Conservation (phyloP, 1,139 yeast genomes). For the Hyphopichia wangnamkhiaoensis region DNA sequence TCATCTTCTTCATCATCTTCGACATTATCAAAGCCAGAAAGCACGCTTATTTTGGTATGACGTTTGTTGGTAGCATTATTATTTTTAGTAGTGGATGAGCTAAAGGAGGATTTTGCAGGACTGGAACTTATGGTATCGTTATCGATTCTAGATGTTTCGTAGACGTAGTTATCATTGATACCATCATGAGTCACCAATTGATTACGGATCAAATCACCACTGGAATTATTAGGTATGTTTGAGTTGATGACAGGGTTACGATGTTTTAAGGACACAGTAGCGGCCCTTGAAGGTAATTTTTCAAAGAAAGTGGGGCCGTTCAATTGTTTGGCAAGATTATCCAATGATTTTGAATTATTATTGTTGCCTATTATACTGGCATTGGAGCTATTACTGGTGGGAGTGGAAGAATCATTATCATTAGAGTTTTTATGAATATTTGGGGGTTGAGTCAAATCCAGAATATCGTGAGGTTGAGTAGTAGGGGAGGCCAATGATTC, state of each 20-base stretch:
- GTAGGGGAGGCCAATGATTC: no score
- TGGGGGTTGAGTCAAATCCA: slow-evolving; percentile 10
- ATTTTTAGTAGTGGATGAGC: neutral
- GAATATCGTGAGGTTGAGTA: neutral
- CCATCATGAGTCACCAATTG: slow-evolving; percentile 22
- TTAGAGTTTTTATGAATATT: slow-evolving; percentile 1
- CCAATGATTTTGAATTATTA: slow-evolving; percentile 23
- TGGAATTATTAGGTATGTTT: slow-evolving; percentile 19
- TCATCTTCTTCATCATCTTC: neutral
- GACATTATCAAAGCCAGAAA: neutral
- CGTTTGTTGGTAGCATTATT: no score
- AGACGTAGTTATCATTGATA: slow-evolving; percentile 37
- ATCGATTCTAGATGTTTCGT: slow-evolving; percentile 16
- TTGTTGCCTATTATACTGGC: slow-evolving; percentile 6
- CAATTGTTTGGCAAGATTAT: slow-evolving; percentile 45
- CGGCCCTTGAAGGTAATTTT: slow-evolving; percentile 38
- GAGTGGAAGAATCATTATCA: slow-evolving; percentile 6
- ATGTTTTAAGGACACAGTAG: slow-evolving; percentile 20
- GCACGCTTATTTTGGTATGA: slow-evolving; percentile 1
- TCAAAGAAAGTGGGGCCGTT: slow-evolving; percentile 39
- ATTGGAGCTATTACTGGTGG: slow-evolving; percentile 9
- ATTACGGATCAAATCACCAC: slow-evolving; percentile 23
- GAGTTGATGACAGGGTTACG: slow-evolving; percentile 11
- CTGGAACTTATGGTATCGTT: neutral
- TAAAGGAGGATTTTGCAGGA: neutral